A percentile compares a stretch with the other conserved stretches of the same genome.
Evolutionary conservation across 371 early-diverging fungal species (phyloP).

Genomic region (Zychaea mexicana): DNA sequence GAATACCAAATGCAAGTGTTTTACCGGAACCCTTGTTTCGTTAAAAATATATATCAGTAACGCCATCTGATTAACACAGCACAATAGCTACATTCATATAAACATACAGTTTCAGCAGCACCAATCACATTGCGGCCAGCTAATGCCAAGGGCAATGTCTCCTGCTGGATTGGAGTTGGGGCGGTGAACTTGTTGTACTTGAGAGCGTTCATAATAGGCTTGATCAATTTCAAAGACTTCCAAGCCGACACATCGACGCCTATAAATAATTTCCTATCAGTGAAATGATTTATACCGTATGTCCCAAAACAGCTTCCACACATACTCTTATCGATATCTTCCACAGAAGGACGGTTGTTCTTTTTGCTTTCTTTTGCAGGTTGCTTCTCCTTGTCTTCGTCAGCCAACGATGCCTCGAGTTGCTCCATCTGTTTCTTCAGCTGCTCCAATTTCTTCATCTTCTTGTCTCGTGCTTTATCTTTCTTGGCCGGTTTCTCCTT

Average conservation of each 20-base stretch:
- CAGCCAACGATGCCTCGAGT: conserved; percentile 18
- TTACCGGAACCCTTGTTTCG: conserved; percentile 82
- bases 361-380: conserved; percentile 31
- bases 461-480: conserved; percentile 5
- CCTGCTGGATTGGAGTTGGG: conserved; percentile 96
- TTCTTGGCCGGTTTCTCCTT: neutral
- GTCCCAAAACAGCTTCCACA: neutral
- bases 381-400: conserved; percentile 25
- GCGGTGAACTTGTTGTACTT: conserved; percentile 67
- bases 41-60: neutral
- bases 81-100: too few species aligned
- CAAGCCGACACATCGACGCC: conserved; percentile 65
- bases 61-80: too few species aligned
- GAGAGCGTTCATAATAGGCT: conserved; percentile 66
- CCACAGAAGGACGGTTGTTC: conserved; percentile 32
- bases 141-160: conserved; percentile 76
- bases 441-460: conserved; percentile 13
- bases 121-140: conserved; percentile 92
- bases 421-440: conserved; percentile 32
- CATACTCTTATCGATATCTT: conserved; percentile 45
- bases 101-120: conserved; percentile 90
- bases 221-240: conserved; percentile 53
- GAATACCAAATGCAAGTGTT: conserved; percentile 91
- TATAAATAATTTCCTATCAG: too few species aligned
- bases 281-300: too few species aligned